Percentiles rank a stretch among this genome's conserved stretches.
Evolutionary conservation across 768 basidiomycete species (phyloP).

Genomic region (Mycena metata): DNA sequence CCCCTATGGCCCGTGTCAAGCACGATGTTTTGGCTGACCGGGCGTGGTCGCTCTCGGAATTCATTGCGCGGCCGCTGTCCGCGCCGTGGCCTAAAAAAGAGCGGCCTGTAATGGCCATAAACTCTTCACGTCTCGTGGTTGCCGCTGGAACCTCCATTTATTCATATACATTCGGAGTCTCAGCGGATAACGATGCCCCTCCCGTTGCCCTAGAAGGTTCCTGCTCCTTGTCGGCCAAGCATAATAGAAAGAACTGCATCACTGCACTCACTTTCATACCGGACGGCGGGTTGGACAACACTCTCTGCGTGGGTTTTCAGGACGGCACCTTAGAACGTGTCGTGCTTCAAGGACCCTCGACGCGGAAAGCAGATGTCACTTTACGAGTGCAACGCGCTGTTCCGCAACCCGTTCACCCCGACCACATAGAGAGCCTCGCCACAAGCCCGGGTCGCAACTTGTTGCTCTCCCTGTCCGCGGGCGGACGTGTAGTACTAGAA

Average conservation of each 20-base stretch:
- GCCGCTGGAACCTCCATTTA: constrained; percentile 71
- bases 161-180: constrained; percentile 64
- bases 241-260: constrained; percentile 59
- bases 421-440: constrained; percentile 70
- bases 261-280: constrained; percentile 66
- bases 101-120: constrained; percentile 71
- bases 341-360: constrained; percentile 36
- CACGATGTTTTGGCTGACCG: constrained; percentile 68
- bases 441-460: constrained; percentile 50
- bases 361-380: constrained; percentile 40
- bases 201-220: constrained; percentile 62
- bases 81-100: constrained; percentile 68
- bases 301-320: constrained; percentile 69
- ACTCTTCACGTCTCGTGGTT: constrained; percentile 67
- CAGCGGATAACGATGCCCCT: constrained; percentile 52
- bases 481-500: constrained; percentile 60
- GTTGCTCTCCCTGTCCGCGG: constrained; percentile 70
- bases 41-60: constrained; percentile 64
- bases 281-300: constrained; percentile 59
- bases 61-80: constrained; percentile 76
- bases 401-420: constrained; percentile 42
- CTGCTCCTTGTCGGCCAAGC: constrained; percentile 53
- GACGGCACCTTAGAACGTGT: constrained; percentile 71
- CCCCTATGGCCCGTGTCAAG: constrained; percentile 56
- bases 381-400: constrained; percentile 37